phyloP scores from a whole-genome alignment of 2,329 filamentous ascomycete species.

The Talaromyces marneffei region DNA sequence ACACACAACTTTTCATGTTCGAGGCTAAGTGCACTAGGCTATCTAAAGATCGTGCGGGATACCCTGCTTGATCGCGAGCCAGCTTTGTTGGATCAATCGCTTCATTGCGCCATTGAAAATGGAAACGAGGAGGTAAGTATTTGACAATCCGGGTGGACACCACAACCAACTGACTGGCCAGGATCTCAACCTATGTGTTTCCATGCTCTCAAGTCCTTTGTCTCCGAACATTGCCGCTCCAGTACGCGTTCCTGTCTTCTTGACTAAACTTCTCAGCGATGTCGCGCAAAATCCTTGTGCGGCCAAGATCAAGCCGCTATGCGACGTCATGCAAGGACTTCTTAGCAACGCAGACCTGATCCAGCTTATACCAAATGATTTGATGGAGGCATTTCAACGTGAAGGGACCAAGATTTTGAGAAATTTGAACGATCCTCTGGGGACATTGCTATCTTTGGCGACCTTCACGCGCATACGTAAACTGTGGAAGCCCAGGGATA shows the following conservation, averaged over 20 bases:
- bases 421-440: constrained; percentile 36
- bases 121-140: constrained; percentile 27
- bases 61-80: constrained; percentile 29
- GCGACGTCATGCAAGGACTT: constrained; percentile 29
- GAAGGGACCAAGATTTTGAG: constrained; percentile 35
- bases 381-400: constrained; percentile 32
- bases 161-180: constrained; percentile 15
- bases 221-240: constrained; percentile 26
- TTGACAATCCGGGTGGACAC: background rate
- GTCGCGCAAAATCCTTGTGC: constrained; percentile 28
- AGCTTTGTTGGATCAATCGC: constrained; percentile 29
- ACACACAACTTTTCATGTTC: constrained; percentile 12
- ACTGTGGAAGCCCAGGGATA: constrained; percentile 10
- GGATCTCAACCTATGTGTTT: constrained; percentile 28
- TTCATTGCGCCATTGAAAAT: constrained; percentile 26
- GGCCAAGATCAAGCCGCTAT: constrained; percentile 30
- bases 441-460: constrained; percentile 38
- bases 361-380: constrained; percentile 26
- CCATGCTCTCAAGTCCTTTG: constrained; percentile 32
- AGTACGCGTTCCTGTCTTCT: constrained; percentile 29
- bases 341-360: constrained; percentile 24
- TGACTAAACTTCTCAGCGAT: constrained; percentile 26
- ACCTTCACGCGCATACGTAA: constrained; percentile 33
- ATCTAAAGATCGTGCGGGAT: constrained; percentile 27
- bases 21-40: constrained; percentile 22